Evolutionary conservation across 140 eudicot genomes (phyloP), one percentile per base, ranked within the genome.

Genomic region (Cichorium intybus): DNA sequence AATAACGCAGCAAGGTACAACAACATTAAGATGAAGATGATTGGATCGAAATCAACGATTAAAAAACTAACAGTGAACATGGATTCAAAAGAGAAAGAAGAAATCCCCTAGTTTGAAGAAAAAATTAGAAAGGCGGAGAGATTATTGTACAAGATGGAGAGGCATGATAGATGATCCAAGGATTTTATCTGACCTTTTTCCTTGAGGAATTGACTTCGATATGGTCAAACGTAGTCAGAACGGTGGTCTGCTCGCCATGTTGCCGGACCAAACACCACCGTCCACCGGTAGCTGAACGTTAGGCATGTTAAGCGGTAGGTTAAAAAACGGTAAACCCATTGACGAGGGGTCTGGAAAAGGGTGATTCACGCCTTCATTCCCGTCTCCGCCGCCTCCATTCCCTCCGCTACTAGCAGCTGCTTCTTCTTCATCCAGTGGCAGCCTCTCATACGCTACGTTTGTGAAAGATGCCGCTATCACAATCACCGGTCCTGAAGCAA

Each of bases 391-490:
- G 2, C 70, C 79, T 0, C 71, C 62, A 0, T 71, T 71, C 33
- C 81, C 67, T 0, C 87, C 87, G 20, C 75, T 60, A 48, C 68
- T 56, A 1, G 43, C 55, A 0, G 74, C 70, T 1, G 79, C 54
- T 35, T 81, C 95, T 14, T 87, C 92, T 37, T 87, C 96, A 22
- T 81, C 93, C 66, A 87, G 47, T 7, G 96, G 96, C 64, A 87
- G 53, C 64, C 93, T 51, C 49, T 84, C 96, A 29, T 87, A 87
- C 2, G 96, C 96, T 9, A 87, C 96, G 66, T 87, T 87, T 9
- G 96, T 81, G 45, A 87, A 87, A 0, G 93, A 87, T 8, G 96
- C 82, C 0, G 89, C 93, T 0, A 87, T 87, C 0, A 87, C 85
- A 11, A 84, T 87, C 34, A 87, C 93, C 10, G 93, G 93, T 2